A percentile compares a stretch with the other conserved stretches of the same genome.
Conservation (phyloP, 352 stramenopile species). For the Pythium sukuiense region DNA sequence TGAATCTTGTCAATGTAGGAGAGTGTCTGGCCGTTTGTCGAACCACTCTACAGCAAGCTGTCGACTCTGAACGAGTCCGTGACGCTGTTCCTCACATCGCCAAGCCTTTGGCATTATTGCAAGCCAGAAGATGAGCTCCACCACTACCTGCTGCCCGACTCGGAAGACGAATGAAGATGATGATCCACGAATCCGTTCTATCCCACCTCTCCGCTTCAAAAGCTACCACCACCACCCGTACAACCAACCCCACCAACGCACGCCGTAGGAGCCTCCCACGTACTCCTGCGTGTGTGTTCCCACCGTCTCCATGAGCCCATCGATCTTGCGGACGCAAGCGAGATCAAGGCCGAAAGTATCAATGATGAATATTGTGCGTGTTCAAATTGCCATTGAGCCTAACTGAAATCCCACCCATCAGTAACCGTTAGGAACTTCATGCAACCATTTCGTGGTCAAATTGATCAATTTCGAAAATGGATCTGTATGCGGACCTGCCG, state of each 20-base stretch:
- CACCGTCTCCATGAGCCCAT: not conserved
- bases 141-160: constrained; percentile 74
- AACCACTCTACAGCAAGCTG: constrained; percentile 75
- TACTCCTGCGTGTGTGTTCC: not conserved
- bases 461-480: constrained; percentile 35
- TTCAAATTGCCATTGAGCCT: not conserved
- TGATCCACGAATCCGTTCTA: not conserved
- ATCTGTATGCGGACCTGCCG: constrained; percentile 79
- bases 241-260: not conserved
- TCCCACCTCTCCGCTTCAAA: not conserved
- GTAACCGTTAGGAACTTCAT: constrained; percentile 11
- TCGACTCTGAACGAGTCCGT: constrained; percentile 62
- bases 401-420: not conserved
- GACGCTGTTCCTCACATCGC: constrained; percentile 63
- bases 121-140: constrained; percentile 76
- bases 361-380: not conserved
- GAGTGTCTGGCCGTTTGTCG: constrained; percentile 78
- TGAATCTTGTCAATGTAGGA: constrained; percentile 37
- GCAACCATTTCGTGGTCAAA: not conserved
- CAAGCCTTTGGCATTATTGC: constrained; percentile 84
- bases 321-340: constrained; percentile 1
- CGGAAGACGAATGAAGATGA: constrained; percentile 51
- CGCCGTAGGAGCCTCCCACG: too few species aligned
- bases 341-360: not conserved
- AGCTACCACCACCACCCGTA: not conserved